Conservation (phyloP, 2,329 filamentous ascomycete species). For the Cordyceps cateniannulata region DNA sequence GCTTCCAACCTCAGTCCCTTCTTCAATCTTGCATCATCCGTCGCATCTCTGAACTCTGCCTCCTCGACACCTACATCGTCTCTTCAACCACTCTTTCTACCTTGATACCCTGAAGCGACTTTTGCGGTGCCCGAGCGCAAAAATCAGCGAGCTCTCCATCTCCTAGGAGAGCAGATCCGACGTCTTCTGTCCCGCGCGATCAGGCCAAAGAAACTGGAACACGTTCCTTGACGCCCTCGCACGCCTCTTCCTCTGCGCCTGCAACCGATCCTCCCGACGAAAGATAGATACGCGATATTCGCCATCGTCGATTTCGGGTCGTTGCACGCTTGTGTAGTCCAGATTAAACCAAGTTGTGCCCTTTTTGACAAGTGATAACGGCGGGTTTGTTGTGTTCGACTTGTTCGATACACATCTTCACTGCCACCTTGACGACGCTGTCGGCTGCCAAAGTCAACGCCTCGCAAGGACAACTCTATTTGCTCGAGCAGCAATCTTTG, state of each 20-base stretch:
- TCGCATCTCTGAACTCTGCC: background rate
- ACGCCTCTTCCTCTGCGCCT: constrained; percentile 17
- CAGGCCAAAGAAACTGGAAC: constrained; percentile 33
- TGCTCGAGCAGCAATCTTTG: constrained; percentile 33
- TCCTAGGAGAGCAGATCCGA: constrained; percentile 20
- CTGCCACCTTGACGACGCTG: constrained; percentile 16
- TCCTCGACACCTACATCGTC: constrained; percentile 9
- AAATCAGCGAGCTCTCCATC: constrained; percentile 5
- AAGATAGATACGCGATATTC: constrained; percentile 17
- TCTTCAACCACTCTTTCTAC: constrained; percentile 10
- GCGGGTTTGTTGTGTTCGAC: constrained; percentile 18
- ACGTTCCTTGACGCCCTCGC: constrained; percentile 33
- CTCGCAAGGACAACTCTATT: constrained; percentile 16
- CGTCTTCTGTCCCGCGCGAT: constrained; percentile 19
- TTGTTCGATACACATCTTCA: background rate
- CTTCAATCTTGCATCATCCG: constrained; percentile 2
- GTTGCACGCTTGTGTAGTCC: constrained; percentile 20
- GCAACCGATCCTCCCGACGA: constrained; percentile 31
- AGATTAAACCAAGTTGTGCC: constrained; percentile 24
- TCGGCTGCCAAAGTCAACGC: constrained; percentile 17
- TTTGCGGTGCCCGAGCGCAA: constrained; percentile 10
- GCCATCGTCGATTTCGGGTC: constrained; percentile 12
- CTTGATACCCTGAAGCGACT: constrained; percentile 10
- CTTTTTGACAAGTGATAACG: constrained; percentile 22
- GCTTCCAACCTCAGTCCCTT: constrained; percentile 7